Conservation (phyloP, 1,139 yeast genomes). For the Arxiozyma bovina region DNA sequence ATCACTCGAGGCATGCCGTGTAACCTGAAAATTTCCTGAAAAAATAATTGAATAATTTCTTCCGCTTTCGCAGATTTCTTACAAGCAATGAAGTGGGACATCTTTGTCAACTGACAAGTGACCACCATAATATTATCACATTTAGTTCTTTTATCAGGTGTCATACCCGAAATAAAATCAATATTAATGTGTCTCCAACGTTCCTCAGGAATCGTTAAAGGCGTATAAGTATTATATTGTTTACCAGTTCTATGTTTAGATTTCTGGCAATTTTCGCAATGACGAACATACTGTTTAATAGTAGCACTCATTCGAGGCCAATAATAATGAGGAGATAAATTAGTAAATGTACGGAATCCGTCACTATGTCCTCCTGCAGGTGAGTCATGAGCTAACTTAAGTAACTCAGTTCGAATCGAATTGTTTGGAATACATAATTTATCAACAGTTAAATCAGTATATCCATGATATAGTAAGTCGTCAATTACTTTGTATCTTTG, state of each 20-base stretch:
- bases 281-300: not conserved
- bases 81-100: not conserved
- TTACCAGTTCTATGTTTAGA: not conserved
- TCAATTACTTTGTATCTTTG: not conserved
- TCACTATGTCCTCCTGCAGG: not conserved
- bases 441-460: not conserved
- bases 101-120: not conserved
- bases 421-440: too few species aligned
- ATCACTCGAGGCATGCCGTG: conserved; percentile 3
- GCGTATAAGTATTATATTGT: not conserved
- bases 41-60: not conserved
- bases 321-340: not conserved
- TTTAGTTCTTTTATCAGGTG: not conserved
- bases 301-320: not conserved
- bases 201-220: not conserved
- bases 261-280: not conserved
- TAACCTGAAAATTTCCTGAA: not conserved
- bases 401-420: not conserved
- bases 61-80: not conserved
- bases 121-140: not conserved
- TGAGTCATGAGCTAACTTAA: not conserved
- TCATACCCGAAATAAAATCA: conserved; percentile 2
- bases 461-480: not conserved
- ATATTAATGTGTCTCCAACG: conserved; percentile 1
- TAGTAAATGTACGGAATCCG: not conserved